These are phyloP conservation scores for Bolboschoenus planiculmis DNA, from an alignment of 176 grass and related monocot species.

Conservation along the genomic window DNA sequence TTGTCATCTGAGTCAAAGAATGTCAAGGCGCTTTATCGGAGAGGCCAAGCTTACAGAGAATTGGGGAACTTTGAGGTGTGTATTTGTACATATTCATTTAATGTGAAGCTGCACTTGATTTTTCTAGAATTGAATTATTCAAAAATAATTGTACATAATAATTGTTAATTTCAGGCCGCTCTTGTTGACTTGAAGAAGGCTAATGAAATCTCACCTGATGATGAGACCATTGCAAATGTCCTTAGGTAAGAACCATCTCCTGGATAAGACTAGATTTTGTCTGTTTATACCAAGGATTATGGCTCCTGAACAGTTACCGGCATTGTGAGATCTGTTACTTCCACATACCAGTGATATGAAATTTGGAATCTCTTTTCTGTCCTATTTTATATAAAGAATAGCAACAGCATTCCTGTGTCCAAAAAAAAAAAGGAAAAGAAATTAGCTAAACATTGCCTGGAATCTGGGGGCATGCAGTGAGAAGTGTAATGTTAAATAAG, in stretches of 20 bases:
- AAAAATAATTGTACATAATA: conserved; percentile 14
- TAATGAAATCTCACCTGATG: conserved; percentile 65
- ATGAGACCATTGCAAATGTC: conserved; percentile 95
- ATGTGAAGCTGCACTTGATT: neutral
- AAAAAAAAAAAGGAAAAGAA: too few species aligned
- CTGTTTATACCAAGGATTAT: neutral
- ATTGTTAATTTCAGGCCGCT: conserved; percentile 54
- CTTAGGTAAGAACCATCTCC: conserved; percentile 45
- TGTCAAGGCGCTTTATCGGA: conserved; percentile 95
- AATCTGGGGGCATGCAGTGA: neutral
- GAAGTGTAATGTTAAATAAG: neutral
- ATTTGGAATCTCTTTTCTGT: neutral
- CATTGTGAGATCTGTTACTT: conserved; percentile 20
- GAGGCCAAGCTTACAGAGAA: conserved; percentile 91
- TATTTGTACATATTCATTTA: conserved; percentile 18
- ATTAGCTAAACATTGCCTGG: neutral
- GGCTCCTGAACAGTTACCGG: neutral
- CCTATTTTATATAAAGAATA: neutral
- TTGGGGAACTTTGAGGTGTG: conserved; percentile 69
- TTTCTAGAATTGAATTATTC: conserved; percentile 10
- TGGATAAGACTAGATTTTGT: neutral
- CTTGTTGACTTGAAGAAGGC: conserved; percentile 76
- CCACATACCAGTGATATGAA: neutral
- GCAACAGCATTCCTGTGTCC: neutral
- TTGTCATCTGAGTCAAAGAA: conserved; percentile 62